A percentile compares a stretch with the other conserved stretches of the same genome.
These are phyloP conservation scores for Cercospora sesami DNA, from an alignment of 2,329 filamentous ascomycete genomes.

Conservation along the genomic window DNA sequence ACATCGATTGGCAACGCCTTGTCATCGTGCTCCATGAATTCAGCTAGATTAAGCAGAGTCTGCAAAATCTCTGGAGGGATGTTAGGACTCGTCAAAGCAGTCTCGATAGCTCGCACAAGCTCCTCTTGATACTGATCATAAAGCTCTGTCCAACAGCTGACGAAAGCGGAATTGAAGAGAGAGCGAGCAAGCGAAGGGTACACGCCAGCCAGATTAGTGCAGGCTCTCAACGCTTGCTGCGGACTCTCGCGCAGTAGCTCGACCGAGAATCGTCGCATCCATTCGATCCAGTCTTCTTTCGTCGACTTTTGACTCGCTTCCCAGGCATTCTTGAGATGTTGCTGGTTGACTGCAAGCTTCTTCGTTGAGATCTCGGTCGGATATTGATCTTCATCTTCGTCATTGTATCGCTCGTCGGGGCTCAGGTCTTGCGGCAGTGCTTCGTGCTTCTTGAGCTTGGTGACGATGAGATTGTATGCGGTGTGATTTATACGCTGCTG, in stretches of 20 bases:
- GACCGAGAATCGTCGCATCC: conserved; percentile 94
- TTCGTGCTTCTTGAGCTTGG: conserved; percentile 91
- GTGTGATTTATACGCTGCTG: conserved; percentile 79
- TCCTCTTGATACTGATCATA: conserved; percentile 98
- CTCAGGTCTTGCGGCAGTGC: conserved; percentile 92
- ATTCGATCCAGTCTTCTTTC: conserved; percentile 98
- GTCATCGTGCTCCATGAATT: conserved; percentile 99
- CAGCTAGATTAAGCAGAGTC: conserved; percentile 88
- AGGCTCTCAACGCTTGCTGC: conserved; percentile 90
- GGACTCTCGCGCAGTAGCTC: conserved; percentile 93
- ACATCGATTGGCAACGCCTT: conserved; percentile 98
- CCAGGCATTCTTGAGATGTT: conserved; percentile 96
- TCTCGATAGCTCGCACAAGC: conserved; percentile 91
- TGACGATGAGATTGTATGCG: conserved; percentile 89
- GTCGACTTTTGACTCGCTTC: conserved; percentile 96
- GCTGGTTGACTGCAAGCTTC: conserved; percentile 95
- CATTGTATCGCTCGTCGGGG: conserved; percentile 71
- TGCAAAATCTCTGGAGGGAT: conserved; percentile 95
- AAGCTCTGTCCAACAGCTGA: conserved; percentile 97
- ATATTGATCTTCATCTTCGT: conserved; percentile 72
- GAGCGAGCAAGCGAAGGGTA: conserved; percentile 90
- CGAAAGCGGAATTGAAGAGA: conserved; percentile 97
- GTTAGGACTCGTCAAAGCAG: conserved; percentile 89
- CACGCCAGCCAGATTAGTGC: conserved; percentile 83
- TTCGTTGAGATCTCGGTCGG: conserved; percentile 84